Base-by-base conservation (phyloP, 192 early-diverging fungal species). In the Dimargaris verticillata region DNA sequence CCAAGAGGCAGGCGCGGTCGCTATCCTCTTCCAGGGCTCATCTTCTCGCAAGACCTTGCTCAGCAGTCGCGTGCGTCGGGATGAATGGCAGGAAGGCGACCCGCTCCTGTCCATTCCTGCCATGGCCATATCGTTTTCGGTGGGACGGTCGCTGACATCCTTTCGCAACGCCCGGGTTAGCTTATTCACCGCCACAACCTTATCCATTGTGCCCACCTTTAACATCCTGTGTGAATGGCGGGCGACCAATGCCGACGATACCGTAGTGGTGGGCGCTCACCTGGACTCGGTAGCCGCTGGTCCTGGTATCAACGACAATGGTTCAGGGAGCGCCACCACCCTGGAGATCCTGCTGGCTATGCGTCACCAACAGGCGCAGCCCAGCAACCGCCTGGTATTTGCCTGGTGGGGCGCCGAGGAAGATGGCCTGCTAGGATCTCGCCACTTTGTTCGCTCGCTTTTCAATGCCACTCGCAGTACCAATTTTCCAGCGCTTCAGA, bases 351-450 rank as follows among this genome's bases (percentile, higher is more conserved):
- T 75, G 3, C 69, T 82, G 41, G 72, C 77, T 0, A 62, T 86
- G 48, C 69, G 76, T 6, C 62, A 67, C 28, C 61, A 67, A 13
- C 53, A 64, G 12, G 80, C 71, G 55, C 18, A 51, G 18, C 67
- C 80, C 13, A 70, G 68, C 46, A 81, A 77, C 70, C 76, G 80
- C 28, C 68, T 85, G 48, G 75, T 81, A 17, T 84, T 87, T 78
- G 81, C 79, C 11, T 87, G 78, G 78, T 87, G 84, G 82, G 72
- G 81, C 17, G 84, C 82, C 60, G 84, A 87, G 62, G 82, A 87
- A 50, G 77, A 83, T 57, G 84, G 84, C 52, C 64, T 82, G 15
- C 61, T 83, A 50, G 84, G 84, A 18, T 83, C 82, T 43, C 71
- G 78, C 14, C 73, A 81, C 41, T 80, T 79, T 66, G 79, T 78